Percentiles rank a stretch among this genome's conserved stretches.
Conservation (phyloP, 306 rosid genomes). For the Castanopsis chinensis region DNA sequence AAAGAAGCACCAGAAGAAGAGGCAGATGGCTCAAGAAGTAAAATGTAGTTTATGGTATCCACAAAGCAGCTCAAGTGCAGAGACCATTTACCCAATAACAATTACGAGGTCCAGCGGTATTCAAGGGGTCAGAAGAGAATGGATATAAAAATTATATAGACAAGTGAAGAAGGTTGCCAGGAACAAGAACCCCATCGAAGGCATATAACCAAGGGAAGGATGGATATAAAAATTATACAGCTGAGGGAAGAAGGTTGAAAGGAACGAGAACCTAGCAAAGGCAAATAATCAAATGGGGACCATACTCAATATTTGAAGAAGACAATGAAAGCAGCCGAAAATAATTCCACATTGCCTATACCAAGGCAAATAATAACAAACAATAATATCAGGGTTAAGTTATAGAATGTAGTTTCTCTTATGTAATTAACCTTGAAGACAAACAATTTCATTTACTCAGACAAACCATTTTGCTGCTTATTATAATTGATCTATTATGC, state of each 20-base stretch:
- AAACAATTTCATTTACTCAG: background rate
- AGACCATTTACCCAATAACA: constrained; percentile 9
- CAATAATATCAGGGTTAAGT: background rate
- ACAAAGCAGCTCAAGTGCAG: constrained; percentile 20
- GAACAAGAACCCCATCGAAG: background rate
- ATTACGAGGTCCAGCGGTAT: background rate
- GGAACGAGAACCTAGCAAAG: background rate
- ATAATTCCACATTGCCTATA: background rate
- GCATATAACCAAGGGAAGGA: no score
- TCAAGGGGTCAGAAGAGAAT: constrained; percentile 12
- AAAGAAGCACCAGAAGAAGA: constrained; percentile 15
- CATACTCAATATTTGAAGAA: background rate
- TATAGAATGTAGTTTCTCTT: background rate
- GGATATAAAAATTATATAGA: background rate
- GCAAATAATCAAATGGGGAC: background rate
- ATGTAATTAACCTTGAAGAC: background rate
- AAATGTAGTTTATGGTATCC: constrained; percentile 19
- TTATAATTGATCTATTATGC: background rate
- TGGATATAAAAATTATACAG: no score
- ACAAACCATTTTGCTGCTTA: background rate
- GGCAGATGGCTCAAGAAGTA: constrained; percentile 15
- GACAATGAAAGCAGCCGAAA: background rate
- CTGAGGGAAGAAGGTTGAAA: no score
- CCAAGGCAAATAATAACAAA: background rate
- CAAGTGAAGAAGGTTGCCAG: background rate